phyloP scores from a whole-genome alignment of 805 yeast species.

The Kluyveromyces aestuarii region DNA sequence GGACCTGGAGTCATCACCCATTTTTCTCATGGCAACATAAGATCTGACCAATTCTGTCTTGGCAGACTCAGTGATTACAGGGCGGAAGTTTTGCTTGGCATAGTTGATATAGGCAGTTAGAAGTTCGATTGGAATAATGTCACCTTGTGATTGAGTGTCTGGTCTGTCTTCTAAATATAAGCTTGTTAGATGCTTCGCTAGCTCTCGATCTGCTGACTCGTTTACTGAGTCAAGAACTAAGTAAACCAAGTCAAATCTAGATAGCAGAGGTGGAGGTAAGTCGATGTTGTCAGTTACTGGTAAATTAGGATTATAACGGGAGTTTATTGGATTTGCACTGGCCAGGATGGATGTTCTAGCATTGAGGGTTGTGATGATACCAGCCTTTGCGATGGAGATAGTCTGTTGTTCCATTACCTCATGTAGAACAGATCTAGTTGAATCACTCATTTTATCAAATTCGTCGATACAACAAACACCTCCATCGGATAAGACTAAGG shows the following conservation, averaged over 20 bases:
- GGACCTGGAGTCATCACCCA: constrained; percentile 84
- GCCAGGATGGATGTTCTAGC: constrained; percentile 95
- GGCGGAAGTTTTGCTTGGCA: constrained; percentile 78
- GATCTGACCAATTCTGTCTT: constrained; percentile 76
- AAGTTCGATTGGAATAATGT: constrained; percentile 77
- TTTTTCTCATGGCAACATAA: constrained; percentile 87
- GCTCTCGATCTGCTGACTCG: constrained; percentile 69
- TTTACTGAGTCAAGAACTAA: constrained; percentile 88
- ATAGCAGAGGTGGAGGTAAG: constrained; percentile 88
- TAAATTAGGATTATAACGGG: constrained; percentile 87
- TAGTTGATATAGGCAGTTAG: constrained; percentile 85
- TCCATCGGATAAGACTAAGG: constrained; percentile 91
- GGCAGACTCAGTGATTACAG: constrained; percentile 73
- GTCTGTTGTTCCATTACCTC: constrained; percentile 99
- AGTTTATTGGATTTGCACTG: constrained; percentile 94
- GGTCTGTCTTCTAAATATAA: constrained; percentile 88
- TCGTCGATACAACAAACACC: constrained; percentile 99
- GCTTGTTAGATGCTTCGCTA: constrained; percentile 84
- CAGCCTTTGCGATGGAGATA: constrained; percentile 96
- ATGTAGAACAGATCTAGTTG: constrained; percentile 89
- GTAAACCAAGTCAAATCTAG: constrained; percentile 92
- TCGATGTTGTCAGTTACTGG: constrained; percentile 95
- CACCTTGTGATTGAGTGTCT: constrained; percentile 55
- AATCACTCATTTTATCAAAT: constrained; percentile 93
- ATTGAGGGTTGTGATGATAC: constrained; percentile 91